Base-by-base conservation (phyloP, 345 rosid genomes). In the Camelina laxa region DNA sequence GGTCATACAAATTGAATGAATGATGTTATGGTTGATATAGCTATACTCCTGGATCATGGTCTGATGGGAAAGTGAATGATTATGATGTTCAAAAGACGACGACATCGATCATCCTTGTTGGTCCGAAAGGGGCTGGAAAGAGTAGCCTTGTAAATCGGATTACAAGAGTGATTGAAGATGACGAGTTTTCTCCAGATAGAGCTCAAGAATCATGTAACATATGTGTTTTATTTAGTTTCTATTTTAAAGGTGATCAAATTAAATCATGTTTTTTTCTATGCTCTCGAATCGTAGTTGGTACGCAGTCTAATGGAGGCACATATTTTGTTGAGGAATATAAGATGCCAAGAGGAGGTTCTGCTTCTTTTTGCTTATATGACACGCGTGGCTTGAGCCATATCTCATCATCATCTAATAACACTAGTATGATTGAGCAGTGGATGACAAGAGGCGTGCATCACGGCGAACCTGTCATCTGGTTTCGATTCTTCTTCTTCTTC, bases 121-220 rank as follows among this genome's bases (percentile, higher is more conserved):
- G 98, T 65, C 89, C 93, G 9, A 86, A 84, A 80, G 90, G 97
- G 4, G 86, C 91, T 1, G 98, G 98, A 62, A 90, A 93, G 76
- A 93, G 97, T 85, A 86, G 93, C 42, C 95, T 90, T 64, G 62
- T 93, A 63, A 93, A 93, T 65, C 82, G 63, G 76, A 89, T 93
- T 72, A 83, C 93, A 53, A 90, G 68, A 75, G 87, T 82, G 42
- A 79, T 90, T 16, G 89, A 85, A 69, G 85, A 85, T 41, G 91
- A 84, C 67, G 72, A 79, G 66, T 86, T 84, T 60, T 80, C 87
- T 13, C 72, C 88, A 6, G 84, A 84, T 48, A 84, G 95, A 82
- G 93, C 97, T 61, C 98, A 93, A 84, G 84, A 89, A 69, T 89
- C 98, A 79, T 86, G 98, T 93, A 82, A 11, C 51, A 65, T 65